Conservation (phyloP, 2,329 filamentous ascomycete genomes). For the Beauveria sp. region DNA sequence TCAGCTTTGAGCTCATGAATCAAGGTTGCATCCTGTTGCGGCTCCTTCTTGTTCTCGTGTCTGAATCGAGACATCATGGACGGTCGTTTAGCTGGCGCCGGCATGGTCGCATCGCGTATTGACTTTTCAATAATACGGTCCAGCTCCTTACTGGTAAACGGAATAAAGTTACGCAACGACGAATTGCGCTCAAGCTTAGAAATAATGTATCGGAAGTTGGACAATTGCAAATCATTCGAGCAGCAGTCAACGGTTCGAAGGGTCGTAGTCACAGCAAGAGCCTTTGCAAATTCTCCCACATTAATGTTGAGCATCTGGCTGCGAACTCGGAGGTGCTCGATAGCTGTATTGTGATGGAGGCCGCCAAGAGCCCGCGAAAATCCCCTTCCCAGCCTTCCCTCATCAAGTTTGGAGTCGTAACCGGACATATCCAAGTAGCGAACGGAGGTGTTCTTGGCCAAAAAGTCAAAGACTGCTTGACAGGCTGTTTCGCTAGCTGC, state of each 20-base stretch:
- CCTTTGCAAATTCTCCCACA: conserved; percentile 43
- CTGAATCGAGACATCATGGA: conserved; percentile 29
- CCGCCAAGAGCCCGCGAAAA: conserved; percentile 44
- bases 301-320: conserved; percentile 50
- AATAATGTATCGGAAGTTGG: conserved; percentile 40
- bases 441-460: conserved; percentile 42
- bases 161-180: conserved; percentile 37
- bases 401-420: conserved; percentile 49
- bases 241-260: conserved; percentile 47
- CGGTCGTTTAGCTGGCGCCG: conserved; percentile 21
- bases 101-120: conserved; percentile 22
- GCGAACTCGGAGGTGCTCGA: conserved; percentile 45
- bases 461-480: conserved; percentile 40
- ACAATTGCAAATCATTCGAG: conserved; percentile 47
- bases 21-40: conserved; percentile 23
- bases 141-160: conserved; percentile 31
- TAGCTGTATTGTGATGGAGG: conserved; percentile 34
- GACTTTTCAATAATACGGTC: conserved; percentile 27
- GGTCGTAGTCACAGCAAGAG: conserved; percentile 39
- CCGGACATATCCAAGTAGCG: conserved; percentile 50
- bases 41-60: conserved; percentile 21
- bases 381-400: conserved; percentile 46
- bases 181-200: conserved; percentile 35
- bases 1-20: conserved; percentile 31
- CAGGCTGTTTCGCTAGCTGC: conserved; percentile 39